Evolutionary conservation across 768 basidiomycete species (phyloP).

Genomic region (Lactarius tabidus): DNA sequence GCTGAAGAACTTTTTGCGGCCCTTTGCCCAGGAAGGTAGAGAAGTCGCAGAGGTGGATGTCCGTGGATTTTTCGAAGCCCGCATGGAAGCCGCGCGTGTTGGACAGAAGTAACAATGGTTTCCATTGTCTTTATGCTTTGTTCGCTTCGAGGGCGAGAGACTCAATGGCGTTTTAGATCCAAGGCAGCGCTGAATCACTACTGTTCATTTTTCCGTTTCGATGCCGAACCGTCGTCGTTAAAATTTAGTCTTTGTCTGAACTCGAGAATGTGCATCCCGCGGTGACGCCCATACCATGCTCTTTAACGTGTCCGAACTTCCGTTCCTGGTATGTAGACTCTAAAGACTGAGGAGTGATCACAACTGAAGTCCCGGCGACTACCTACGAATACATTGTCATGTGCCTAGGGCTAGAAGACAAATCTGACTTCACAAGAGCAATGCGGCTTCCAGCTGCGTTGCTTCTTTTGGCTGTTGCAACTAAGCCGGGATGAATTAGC

Average conservation of each 20-base stretch:
- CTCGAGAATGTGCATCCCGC: not conserved
- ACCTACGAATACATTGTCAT: not conserved
- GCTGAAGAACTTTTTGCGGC: slow-evolving; percentile 24
- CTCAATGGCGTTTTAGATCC: not conserved
- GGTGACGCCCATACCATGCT: not conserved
- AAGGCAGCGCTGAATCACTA: not conserved
- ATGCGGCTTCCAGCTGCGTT: not conserved
- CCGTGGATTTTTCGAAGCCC: slow-evolving; percentile 20
- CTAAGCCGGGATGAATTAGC: not conserved
- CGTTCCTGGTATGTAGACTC: not conserved
- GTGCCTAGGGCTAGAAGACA: not conserved
- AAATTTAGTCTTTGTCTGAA: not conserved
- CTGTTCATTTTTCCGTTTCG: not conserved
- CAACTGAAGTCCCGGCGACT: too few species aligned
- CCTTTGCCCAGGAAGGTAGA: slow-evolving; percentile 22
- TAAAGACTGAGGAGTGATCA: not conserved
- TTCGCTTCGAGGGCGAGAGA: not conserved
- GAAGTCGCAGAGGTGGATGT: slow-evolving; percentile 21
- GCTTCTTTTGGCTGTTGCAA: too few species aligned
- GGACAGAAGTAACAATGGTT: slow-evolving; percentile 1
- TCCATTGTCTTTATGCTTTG: not conserved
- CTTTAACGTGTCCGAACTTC: not conserved
- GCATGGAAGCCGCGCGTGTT: slow-evolving; percentile 3
- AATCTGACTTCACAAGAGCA: not conserved
- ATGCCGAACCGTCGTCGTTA: not conserved